Percentiles rank a stretch among this genome's conserved stretches.
Evolutionary conservation across 768 basidiomycete species (phyloP).

Genomic region (Pulveroboletus sp.): DNA sequence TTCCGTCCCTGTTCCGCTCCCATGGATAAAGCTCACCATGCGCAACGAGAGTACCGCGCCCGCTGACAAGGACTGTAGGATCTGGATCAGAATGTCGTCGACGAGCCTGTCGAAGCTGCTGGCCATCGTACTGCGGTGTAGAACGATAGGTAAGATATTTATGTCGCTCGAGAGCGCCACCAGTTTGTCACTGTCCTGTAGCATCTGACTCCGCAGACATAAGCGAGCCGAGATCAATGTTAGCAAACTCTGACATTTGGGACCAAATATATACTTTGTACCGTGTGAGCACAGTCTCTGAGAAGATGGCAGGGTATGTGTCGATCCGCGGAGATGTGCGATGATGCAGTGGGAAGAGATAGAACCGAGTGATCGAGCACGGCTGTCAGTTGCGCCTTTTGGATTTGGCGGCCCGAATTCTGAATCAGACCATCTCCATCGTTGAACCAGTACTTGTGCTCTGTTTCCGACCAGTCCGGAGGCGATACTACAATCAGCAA

Average conservation of each 20-base stretch:
- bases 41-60: conserved; percentile 21
- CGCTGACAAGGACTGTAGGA: conserved; percentile 15
- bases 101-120: conserved; percentile 22
- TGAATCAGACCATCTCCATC: conserved; percentile 8
- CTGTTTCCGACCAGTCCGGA: too few species aligned
- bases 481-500: neutral
- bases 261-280: neutral
- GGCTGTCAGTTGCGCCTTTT: neutral
- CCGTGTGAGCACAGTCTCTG: neutral
- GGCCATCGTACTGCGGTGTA: neutral
- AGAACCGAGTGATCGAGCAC: neutral
- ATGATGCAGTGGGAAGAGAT: neutral
- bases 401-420: neutral
- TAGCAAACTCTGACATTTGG: neutral
- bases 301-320: neutral
- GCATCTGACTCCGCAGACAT: neutral
- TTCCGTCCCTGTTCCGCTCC: neutral
- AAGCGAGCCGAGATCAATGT: neutral
- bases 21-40: conserved; percentile 15
- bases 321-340: neutral
- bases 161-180: conserved; percentile 2
- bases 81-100: conserved; percentile 25
- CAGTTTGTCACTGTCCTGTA: neutral
- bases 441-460: too few species aligned
- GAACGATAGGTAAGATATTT: neutral